Evolutionary conservation across 2,329 filamentous ascomycete species (phyloP).

Genomic region (Sphaerulina populicola): DNA sequence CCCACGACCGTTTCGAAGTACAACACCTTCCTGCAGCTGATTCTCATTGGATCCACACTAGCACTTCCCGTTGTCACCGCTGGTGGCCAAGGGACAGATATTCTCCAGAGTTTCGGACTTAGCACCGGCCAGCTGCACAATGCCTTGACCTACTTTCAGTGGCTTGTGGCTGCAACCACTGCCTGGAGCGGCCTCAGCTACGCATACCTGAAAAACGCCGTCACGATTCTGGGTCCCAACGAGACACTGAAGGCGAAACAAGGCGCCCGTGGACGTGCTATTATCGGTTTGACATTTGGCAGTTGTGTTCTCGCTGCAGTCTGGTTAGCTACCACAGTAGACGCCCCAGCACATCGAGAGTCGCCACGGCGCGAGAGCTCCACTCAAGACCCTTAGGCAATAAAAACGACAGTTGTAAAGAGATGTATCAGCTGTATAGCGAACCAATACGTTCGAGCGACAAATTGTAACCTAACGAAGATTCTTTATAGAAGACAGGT

Average conservation of each 20-base stretch:
- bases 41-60: constrained; percentile 76
- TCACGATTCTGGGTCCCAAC: constrained; percentile 63
- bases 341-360: constrained; percentile 9
- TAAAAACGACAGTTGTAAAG: background rate
- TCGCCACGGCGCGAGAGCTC: background rate
- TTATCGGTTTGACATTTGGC: constrained; percentile 42
- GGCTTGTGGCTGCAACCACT: constrained; percentile 78
- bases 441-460: background rate
- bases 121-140: constrained; percentile 29
- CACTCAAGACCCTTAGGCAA: background rate
- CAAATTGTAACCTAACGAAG: background rate
- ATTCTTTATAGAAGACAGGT: too few relatives aligned
- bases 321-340: constrained; percentile 23
- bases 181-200: constrained; percentile 93
- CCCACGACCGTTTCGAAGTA: constrained; percentile 77
- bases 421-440: background rate
- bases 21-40: constrained; percentile 87
- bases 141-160: constrained; percentile 47
- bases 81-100: constrained; percentile 20
- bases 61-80: constrained; percentile 60
- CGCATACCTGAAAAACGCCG: constrained; percentile 79
- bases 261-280: constrained; percentile 41
- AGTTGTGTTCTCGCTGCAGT: constrained; percentile 37
- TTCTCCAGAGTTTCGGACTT: constrained; percentile 21
- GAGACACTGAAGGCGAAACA: constrained; percentile 43